Conservation (phyloP, 441 rosid genomes). For the Melianthus villosus region DNA sequence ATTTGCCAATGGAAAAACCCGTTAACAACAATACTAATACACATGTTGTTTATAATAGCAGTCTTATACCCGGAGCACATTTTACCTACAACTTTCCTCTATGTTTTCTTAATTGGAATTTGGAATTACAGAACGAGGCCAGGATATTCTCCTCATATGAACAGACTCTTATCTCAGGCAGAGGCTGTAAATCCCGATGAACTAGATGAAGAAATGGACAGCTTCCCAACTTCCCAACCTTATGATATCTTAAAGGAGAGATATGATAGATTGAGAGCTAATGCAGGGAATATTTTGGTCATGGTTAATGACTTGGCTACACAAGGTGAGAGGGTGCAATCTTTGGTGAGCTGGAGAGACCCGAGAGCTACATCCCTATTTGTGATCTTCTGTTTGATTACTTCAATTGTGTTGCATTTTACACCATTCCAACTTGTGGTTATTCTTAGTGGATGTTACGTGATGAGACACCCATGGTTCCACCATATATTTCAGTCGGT, state of each 20-base stretch:
- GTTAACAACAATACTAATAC: constrained; percentile 52
- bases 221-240: constrained; percentile 55
- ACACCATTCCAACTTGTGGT: constrained; percentile 44
- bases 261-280: constrained; percentile 63
- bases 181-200: constrained; percentile 67
- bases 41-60: constrained; percentile 49
- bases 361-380: constrained; percentile 72
- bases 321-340: constrained; percentile 59
- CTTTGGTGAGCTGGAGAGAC: constrained; percentile 73
- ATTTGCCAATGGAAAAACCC: constrained; percentile 75
- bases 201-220: constrained; percentile 75
- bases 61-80: constrained; percentile 60
- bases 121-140: constrained; percentile 72
- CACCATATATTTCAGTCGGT: constrained; percentile 40
- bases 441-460: constrained; percentile 26
- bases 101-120: constrained; percentile 59
- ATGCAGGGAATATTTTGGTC: constrained; percentile 59
- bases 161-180: constrained; percentile 55
- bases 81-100: constrained; percentile 65
- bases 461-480: constrained; percentile 47
- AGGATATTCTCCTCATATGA: constrained; percentile 73
- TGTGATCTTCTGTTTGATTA: constrained; percentile 45
- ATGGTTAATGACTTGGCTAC: constrained; percentile 64
- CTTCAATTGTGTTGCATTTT: constrained; percentile 47
- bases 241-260: constrained; percentile 56